A percentile compares a stretch with the other conserved stretches of the same genome.
Evolutionary conservation across 768 basidiomycete genomes (phyloP).

Genomic region (Sporobolomyces pararoseus): DNA sequence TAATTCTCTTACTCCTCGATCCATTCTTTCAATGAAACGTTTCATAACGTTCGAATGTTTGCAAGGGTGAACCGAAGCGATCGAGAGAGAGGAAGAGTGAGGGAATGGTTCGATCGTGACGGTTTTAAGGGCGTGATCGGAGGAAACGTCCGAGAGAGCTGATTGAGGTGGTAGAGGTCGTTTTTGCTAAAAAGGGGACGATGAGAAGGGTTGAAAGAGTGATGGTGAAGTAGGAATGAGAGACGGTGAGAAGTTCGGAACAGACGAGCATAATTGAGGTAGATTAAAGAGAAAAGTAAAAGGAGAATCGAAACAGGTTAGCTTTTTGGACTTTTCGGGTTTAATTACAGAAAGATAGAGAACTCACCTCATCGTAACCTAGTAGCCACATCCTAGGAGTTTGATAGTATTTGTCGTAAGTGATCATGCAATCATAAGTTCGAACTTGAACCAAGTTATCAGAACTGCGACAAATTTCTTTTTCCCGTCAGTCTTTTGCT

Average conservation of each 20-base stretch:
- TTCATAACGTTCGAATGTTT: constrained; percentile 99
- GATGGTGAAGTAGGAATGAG: no score
- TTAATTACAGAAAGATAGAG: no score
- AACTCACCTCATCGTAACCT: constrained; percentile 86
- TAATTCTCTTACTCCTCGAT: constrained; percentile 75
- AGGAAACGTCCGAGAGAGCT: constrained; percentile 94
- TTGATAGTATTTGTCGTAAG: constrained; percentile 99
- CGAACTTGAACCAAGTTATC: constrained; percentile 73
- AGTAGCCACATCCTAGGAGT: constrained; percentile 96
- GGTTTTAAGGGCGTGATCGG: constrained; percentile 96
- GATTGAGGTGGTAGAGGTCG: constrained; percentile 79
- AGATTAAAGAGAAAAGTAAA: background rate
- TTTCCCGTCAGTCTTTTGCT: background rate
- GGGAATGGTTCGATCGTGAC: constrained; percentile 98
- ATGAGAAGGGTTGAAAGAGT: background rate
- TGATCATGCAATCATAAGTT: constrained; percentile 99
- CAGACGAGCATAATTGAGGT: background rate
- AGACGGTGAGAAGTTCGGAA: no score
- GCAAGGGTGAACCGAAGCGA: constrained; percentile 93
- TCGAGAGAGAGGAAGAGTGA: constrained; percentile 74
- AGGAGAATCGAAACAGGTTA: background rate
- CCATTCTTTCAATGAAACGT: constrained; percentile 99
- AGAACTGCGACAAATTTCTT: background rate
- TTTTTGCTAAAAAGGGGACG: constrained; percentile 61
- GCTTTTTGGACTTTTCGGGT: no score